Evolutionary conservation across 2,329 filamentous ascomycete species (phyloP).

Genomic region (Rutstroemia sp.): DNA sequence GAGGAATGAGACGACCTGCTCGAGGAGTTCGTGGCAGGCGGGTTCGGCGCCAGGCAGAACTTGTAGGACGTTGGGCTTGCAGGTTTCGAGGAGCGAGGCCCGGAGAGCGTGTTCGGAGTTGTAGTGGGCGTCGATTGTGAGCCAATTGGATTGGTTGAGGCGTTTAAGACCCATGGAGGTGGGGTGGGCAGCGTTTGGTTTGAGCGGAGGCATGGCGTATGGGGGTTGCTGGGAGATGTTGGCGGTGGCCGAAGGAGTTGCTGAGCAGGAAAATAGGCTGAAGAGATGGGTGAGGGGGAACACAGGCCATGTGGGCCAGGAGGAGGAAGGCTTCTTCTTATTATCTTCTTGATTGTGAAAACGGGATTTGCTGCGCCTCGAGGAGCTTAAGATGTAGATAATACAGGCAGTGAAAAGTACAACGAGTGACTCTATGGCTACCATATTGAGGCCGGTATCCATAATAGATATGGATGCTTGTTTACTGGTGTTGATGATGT

Average conservation of each 20-base stretch:
- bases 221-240: neutral
- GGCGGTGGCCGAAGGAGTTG: neutral
- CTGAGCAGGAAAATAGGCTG: neutral
- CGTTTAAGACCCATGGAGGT: slow-evolving; percentile 42
- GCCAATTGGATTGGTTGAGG: slow-evolving; percentile 40
- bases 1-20: slow-evolving; percentile 39
- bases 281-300: neutral
- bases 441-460: slow-evolving; percentile 2
- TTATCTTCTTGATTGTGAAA: neutral
- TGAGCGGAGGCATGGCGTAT: neutral
- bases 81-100: slow-evolving; percentile 32
- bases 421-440: neutral
- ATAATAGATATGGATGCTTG: too few relatives aligned
- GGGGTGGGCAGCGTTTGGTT: slow-evolving; percentile 15
- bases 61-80: slow-evolving; percentile 36
- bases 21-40: slow-evolving; percentile 40
- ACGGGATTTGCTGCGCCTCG: neutral
- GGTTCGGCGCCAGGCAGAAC: slow-evolving; percentile 36
- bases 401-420: slow-evolving; percentile 1
- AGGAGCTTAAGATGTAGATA: neutral
- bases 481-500: too few relatives aligned
- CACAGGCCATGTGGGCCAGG: neutral
- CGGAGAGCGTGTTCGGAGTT: slow-evolving; percentile 37
- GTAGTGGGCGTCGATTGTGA: slow-evolving; percentile 40
- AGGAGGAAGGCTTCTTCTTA: neutral